Base-by-base conservation (phyloP, 306 rosid genomes). In the Vicia villosa region DNA sequence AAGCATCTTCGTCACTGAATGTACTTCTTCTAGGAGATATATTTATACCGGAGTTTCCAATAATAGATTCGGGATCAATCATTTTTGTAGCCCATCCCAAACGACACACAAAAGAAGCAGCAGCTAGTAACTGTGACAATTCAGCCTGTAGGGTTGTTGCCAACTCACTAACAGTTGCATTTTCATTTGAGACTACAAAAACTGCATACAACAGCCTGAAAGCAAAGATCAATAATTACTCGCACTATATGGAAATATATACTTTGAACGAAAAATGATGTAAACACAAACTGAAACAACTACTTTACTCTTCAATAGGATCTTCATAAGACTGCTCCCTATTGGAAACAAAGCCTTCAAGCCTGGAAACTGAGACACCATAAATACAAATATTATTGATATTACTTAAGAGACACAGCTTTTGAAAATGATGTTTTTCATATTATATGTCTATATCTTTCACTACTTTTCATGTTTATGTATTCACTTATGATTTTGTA, bases 281-380 rank as follows among this genome's bases (percentile, higher is more conserved):
- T 47, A 54, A 78, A 68, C 46, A 24, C 12, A 58, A 37, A 63
- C 41, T 61, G 54, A 86, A 75, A 82, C 22, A 77, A 71, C 74
- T 75, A 74, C 81, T 86, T 86, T 88, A 92, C 98, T 92, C 98
- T 88, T 92, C 98, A 73, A 90, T 92, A 64, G 96, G 98, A 84
- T 92, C 96, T 85, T 92, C 98, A 47, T 89, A 90, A 24, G 96
- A 90, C 79, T 89, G 98, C 92, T 92, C 98, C 83, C 93, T 83
- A 88, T 92, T 92, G 66, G 96, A 92, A 82, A 92, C 96, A 90
- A 92, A 92, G 38, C 98, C 98, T 89, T 92, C 98, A 77, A 92
- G 96, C 91, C 88, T 88, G 81, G 87, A 89, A 82, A 92, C 96
- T 92, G 89, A 68, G 77, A 11, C 77, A 77, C 42, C 68, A 64